Evolutionary conservation across 352 stramenopile genomes (phyloP), one percentile per base, ranked within the genome.

Genomic region (Globisporangium okanoganense): DNA sequence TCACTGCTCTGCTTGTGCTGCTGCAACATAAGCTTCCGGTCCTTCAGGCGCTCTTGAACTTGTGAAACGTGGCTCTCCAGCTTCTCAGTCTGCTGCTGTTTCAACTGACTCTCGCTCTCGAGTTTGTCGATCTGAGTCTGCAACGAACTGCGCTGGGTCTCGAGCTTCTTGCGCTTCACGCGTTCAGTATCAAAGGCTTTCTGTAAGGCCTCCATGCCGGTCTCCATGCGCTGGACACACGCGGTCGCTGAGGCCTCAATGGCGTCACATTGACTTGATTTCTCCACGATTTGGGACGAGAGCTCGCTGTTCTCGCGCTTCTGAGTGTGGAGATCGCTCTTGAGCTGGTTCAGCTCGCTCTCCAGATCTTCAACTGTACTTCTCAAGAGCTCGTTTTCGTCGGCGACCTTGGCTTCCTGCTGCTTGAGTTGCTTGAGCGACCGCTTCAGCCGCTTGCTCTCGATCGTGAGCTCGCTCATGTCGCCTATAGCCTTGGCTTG

Each of bases 161-260:
- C 78, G 12, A 72, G 41, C 45, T 82, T 75, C 59, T 81, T 81
- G 52, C 76, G 75, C 57, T 83, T 83, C 14, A 82, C 69, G 9
- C 67, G 67, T 58, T 90, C 81, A 16, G 60, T 38, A 3, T 53
- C 59, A 41, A 78, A 61, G 4, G 70, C 63, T 24, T 82, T 77
- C 61, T 89, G 73, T 6, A 80, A 31, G 1, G 52, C 48, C 31
- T 69, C 67, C 52, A 79, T 63, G 13, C 61, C 67, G 1, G 44
- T 49, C 48, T 83, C 71, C 62, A 88, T 73, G 4, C 27, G 48
- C 27, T 55, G 48, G 0, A 55, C 48, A 2, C 48, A 55, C 10
- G 48, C 27, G n/a, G 27, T 55, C 18, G 48, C 27, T 18, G 48
- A 41, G 7, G 27, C 48, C n/a, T 55, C 48, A 12, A 55, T 55